phyloP scores from a whole-genome alignment of 306 rosid species.

The Citrullus mucosospermus region DNA sequence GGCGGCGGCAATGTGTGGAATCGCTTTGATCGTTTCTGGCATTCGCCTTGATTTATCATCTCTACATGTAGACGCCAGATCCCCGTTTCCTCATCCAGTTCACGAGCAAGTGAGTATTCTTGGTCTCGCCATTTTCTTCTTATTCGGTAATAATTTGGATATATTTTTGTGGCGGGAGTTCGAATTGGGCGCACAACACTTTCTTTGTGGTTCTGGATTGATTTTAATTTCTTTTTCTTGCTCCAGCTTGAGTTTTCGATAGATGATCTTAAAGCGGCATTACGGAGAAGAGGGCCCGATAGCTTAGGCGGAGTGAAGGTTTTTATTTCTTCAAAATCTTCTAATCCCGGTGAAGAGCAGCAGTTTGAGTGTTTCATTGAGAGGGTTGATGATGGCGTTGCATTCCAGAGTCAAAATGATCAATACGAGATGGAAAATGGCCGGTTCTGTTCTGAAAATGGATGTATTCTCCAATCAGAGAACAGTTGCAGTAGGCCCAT shows the following conservation, averaged over 20 bases:
- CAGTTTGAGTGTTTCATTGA: constrained; percentile 25
- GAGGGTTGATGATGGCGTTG: constrained; percentile 15
- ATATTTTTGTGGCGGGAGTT: not conserved
- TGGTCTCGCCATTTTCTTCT: not conserved
- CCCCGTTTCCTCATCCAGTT: constrained; percentile 15
- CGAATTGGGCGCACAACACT: not conserved
- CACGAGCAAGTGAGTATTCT: constrained; percentile 39
- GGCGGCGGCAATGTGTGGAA: constrained; percentile 66
- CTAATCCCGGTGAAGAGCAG: constrained; percentile 1
- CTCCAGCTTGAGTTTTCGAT: constrained; percentile 28
- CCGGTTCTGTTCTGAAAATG: not conserved
- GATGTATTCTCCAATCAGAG: not conserved
- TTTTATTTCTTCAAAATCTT: constrained; percentile 16
- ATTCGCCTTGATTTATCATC: constrained; percentile 38
- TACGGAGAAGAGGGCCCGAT: constrained; percentile 83
- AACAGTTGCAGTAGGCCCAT: not conserved
- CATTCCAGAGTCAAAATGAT: not conserved
- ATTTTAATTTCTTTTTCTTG: not conserved
- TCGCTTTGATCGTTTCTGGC: constrained; percentile 61
- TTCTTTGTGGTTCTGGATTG: not conserved
- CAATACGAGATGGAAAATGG: constrained; percentile 2
- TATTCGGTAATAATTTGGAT: not conserved
- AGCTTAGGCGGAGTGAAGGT: constrained; percentile 50
- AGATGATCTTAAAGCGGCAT: constrained; percentile 47
- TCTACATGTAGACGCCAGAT: constrained; percentile 16